Evolutionary conservation across 148 eudicot genomes (phyloP).

Genomic region (Cornus controversa): DNA sequence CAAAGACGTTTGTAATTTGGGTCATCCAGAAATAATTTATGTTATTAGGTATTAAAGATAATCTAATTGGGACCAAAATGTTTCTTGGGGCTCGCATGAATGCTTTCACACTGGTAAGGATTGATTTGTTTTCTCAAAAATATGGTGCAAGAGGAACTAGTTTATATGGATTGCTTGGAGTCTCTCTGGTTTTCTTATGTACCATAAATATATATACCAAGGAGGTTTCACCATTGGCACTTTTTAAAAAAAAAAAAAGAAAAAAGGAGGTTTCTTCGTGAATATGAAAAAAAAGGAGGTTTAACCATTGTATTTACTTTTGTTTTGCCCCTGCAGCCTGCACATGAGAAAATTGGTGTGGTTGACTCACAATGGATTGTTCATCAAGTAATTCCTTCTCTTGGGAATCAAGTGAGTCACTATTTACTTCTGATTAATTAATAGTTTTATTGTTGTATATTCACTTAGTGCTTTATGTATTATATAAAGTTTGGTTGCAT

Average conservation of each 20-base stretch:
- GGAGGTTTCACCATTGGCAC: background rate
- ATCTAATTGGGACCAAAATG: background rate
- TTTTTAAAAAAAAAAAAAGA: too few relatives aligned
- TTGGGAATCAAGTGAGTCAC: conserved; percentile 58
- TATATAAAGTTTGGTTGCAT: background rate
- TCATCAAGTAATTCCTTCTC: conserved; percentile 79
- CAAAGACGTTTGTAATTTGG: background rate
- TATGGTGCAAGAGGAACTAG: background rate
- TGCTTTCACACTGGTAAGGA: background rate
- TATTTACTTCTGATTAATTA: background rate
- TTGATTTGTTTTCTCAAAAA: background rate
- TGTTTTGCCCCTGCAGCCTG: conserved; percentile 53
- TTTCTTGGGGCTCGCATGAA: conserved; percentile 5
- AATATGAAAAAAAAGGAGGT: too few relatives aligned
- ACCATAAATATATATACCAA: background rate
- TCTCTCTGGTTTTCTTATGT: background rate
- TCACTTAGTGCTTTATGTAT: background rate
- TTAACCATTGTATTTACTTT: background rate
- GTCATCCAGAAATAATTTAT: background rate
- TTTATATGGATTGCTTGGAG: background rate
- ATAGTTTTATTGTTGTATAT: background rate
- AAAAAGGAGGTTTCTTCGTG: too few relatives aligned
- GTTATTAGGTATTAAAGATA: background rate
- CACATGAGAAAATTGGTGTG: conserved; percentile 90
- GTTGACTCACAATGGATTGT: conserved; percentile 84